Evolutionary conservation across 495 filamentous ascomycete genomes (phyloP).

Genomic region (Xylaria venustula): DNA sequence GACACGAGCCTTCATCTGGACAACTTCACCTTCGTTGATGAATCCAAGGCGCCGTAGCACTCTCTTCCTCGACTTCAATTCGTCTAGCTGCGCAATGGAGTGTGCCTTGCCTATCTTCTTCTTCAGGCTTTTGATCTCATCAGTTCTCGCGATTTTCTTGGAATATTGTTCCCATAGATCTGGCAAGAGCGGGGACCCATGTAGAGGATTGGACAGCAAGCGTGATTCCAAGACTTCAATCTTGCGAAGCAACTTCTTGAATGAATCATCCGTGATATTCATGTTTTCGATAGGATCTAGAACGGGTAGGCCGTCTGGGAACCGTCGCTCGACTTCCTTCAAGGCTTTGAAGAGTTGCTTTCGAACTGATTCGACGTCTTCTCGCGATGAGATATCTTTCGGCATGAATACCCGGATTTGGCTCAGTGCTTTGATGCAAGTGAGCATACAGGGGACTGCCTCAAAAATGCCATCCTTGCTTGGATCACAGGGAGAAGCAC

Average conservation of each 20-base stretch:
- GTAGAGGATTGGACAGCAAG: constrained; percentile 81
- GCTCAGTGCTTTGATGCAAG: constrained; percentile 73
- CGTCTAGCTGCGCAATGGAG: constrained; percentile 86
- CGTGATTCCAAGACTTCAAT: constrained; percentile 95
- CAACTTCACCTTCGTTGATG: constrained; percentile 90
- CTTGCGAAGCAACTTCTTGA: constrained; percentile 91
- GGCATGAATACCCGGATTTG: constrained; percentile 78
- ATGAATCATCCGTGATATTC: constrained; percentile 84
- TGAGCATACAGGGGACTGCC: constrained; percentile 82
- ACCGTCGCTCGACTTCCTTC: constrained; percentile 74
- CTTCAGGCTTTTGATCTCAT: constrained; percentile 81
- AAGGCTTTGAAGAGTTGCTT: constrained; percentile 54
- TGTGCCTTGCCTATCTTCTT: constrained; percentile 81
- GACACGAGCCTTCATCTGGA: constrained; percentile 91
- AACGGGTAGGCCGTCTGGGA: constrained; percentile 87
- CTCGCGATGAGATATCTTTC: constrained; percentile 60
- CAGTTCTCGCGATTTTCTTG: constrained; percentile 68
- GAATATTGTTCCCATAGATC: constrained; percentile 82
- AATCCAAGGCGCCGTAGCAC: constrained; percentile 95
- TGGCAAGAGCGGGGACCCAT: constrained; percentile 78
- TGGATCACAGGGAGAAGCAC: constrained; percentile 46
- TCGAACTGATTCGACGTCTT: constrained; percentile 63
- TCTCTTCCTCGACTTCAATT: constrained; percentile 91
- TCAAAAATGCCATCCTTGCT: constrained; percentile 56
- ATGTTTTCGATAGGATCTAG: constrained; percentile 95